phyloP scores from a whole-genome alignment of 1,139 yeast species.

The Suhomyces taliae region DNA sequence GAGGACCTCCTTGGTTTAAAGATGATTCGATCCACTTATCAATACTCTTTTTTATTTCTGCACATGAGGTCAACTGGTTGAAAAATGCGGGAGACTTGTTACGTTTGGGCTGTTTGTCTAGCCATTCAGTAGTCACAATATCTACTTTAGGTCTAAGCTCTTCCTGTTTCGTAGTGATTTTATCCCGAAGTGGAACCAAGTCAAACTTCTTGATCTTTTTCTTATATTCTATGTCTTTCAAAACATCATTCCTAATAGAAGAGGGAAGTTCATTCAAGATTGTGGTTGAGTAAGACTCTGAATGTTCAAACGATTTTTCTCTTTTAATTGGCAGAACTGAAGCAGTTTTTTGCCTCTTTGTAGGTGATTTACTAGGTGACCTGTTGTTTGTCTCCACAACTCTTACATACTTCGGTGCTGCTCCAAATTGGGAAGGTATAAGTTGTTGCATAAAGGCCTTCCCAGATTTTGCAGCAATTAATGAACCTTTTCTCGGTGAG shows the following conservation, averaged over 20 bases:
- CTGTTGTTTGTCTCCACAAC: constrained; percentile 35
- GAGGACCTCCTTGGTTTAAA: constrained; percentile 53
- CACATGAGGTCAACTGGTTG: constrained; percentile 29
- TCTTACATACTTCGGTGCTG: constrained; percentile 34
- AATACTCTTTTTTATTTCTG: constrained; percentile 38
- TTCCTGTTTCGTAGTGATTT: constrained; percentile 24
- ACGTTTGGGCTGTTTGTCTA: constrained; percentile 22
- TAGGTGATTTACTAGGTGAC: constrained; percentile 20
- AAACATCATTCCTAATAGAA: constrained; percentile 40
- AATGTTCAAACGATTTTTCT: constrained; percentile 15
- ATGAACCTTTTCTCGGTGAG: constrained; percentile 16
- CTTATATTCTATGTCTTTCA: constrained; percentile 38
- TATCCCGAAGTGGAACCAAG: constrained; percentile 32
- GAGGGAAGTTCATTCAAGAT: constrained; percentile 50
- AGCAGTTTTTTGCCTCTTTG: constrained; percentile 9
- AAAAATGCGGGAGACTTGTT: constrained; percentile 34
- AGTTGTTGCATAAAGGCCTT: constrained; percentile 44
- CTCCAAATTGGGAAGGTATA: constrained; percentile 34
- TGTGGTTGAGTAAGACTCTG: constrained; percentile 37
- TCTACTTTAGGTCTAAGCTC: constrained; percentile 17
- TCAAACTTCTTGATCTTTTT: constrained; percentile 29
- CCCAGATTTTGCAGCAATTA: constrained; percentile 8
- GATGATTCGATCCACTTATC: constrained; percentile 52
- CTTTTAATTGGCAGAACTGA: constrained; percentile 14
- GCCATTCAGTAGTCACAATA: constrained; percentile 28